Evolutionary conservation across 768 basidiomycete genomes (phyloP).

Genomic region (Termitomyces sp.): DNA sequence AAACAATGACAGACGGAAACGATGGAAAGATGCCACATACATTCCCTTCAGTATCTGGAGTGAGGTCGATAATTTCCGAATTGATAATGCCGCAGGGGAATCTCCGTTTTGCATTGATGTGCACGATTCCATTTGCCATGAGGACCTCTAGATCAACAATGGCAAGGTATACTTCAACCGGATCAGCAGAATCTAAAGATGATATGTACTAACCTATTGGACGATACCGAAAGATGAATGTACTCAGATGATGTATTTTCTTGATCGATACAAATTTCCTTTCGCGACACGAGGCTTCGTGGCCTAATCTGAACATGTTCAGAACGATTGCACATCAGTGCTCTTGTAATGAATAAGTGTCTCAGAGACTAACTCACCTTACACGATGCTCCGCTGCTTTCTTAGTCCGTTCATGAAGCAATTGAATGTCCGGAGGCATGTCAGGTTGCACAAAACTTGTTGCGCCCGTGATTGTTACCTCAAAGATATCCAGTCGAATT

Average conservation of each 20-base stretch:
- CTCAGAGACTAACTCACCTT: background rate
- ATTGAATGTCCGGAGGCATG: conserved; percentile 1
- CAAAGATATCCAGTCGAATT: conserved; percentile 6
- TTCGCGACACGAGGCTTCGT: conserved; percentile 1
- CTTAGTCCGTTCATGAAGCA: conserved; percentile 10
- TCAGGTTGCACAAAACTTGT: conserved; percentile 2
- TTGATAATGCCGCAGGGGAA: background rate
- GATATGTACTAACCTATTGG: conserved; percentile 4
- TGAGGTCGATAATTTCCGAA: conserved; percentile 1
- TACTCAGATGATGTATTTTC: background rate
- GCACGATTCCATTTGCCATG: conserved; percentile 1
- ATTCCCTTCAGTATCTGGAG: background rate
- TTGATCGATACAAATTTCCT: conserved; percentile 4
- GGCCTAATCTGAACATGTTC: background rate
- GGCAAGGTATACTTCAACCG: background rate
- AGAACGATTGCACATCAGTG: background rate
- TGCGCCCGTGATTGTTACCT: background rate
- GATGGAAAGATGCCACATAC: background rate
- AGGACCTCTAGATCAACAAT: background rate
- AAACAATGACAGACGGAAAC: background rate
- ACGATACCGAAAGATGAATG: conserved; percentile 7
- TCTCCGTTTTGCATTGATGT: background rate
- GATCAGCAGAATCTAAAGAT: background rate
- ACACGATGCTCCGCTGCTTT: conserved; percentile 3
- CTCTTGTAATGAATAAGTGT: background rate